These are phyloP conservation scores for Chrysanthemum makinoi DNA, from an alignment of 129 eudicot species.

Conservation along the genomic window DNA sequence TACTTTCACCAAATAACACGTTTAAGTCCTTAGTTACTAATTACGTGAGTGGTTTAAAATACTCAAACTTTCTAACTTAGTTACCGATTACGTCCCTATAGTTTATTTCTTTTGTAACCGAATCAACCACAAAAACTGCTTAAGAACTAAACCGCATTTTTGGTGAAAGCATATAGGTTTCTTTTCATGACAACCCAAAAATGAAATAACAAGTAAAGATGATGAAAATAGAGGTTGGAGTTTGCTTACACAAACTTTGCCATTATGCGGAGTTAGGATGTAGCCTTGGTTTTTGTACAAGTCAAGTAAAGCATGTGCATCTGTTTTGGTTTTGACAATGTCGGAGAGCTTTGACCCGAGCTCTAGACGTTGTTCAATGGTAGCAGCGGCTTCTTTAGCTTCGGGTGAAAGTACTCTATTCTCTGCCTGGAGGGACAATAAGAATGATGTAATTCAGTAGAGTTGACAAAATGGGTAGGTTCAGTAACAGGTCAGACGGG, in stretches of 20 bases:
- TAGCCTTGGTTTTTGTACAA: constrained; percentile 75
- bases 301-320: constrained; percentile 62
- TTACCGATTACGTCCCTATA: constrained; percentile 23
- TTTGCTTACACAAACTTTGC: constrained; percentile 69
- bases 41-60: too few relatives aligned
- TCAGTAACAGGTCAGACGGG: not conserved
- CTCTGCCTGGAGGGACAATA: constrained; percentile 40
- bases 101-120: too few relatives aligned
- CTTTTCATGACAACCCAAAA: too few relatives aligned
- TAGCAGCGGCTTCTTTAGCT: constrained; percentile 86
- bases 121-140: too few relatives aligned
- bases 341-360: constrained; percentile 83
- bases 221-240: not conserved
- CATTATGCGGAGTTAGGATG: constrained; percentile 76
- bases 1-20: too few relatives aligned
- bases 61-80: not conserved
- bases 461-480: not conserved
- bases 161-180: not conserved
- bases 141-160: too few relatives aligned
- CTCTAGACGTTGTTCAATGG: constrained; percentile 62
- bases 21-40: too few relatives aligned
- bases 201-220: not conserved
- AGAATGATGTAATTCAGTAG: not conserved
- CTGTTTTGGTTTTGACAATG: constrained; percentile 53
- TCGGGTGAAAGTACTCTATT: constrained; percentile 54